Evolutionary conservation across 352 stramenopile genomes (phyloP).

Genomic region (Phytopythium delawarense): DNA sequence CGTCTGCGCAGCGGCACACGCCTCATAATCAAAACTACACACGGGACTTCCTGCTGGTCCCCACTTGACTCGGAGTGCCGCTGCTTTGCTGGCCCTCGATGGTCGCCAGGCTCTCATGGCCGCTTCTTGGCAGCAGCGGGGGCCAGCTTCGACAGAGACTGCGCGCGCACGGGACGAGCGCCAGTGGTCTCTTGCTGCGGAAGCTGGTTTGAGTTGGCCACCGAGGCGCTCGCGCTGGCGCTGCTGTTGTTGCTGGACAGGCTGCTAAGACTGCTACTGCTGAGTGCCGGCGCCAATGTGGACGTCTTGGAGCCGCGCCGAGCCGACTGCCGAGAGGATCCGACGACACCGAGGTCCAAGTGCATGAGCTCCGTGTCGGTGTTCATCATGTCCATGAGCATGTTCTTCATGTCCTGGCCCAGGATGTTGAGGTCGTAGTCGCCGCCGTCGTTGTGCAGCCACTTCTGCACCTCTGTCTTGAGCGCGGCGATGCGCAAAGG

Average conservation of each 20-base stretch:
- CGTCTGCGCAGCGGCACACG: background rate
- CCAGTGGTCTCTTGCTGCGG: background rate
- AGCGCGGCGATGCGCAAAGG: slow-evolving; percentile 44
- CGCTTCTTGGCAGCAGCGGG: slow-evolving; percentile 5
- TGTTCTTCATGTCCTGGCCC: slow-evolving; percentile 63
- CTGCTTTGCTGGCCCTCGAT: background rate
- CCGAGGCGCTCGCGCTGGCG: slow-evolving; percentile 11
- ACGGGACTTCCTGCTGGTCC: background rate
- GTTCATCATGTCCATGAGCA: slow-evolving; percentile 80
- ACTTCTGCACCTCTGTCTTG: slow-evolving; percentile 68
- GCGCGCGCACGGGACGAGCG: slow-evolving; percentile 20
- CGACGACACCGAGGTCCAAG: slow-evolving; percentile 55
- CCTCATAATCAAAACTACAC: slow-evolving; percentile 3
- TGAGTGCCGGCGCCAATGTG: slow-evolving; percentile 21
- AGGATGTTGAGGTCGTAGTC: slow-evolving; percentile 74
- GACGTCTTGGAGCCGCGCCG: slow-evolving; percentile 27
- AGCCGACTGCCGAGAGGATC: slow-evolving; percentile 26
- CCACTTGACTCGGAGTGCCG: background rate
- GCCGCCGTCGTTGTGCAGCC: slow-evolving; percentile 62
- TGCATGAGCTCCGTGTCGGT: slow-evolving; percentile 83
- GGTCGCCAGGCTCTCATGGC: background rate
- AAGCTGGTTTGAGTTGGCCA: slow-evolving; percentile 2
- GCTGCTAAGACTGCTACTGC: slow-evolving; percentile 9
- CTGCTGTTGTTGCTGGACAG: slow-evolving; percentile 8
- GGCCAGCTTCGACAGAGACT: slow-evolving; percentile 22